A percentile compares a stretch with the other conserved stretches of the same genome.
Evolutionary conservation across 495 filamentous ascomycete species (phyloP).

Genomic region (Parachaetomium inaequale): DNA sequence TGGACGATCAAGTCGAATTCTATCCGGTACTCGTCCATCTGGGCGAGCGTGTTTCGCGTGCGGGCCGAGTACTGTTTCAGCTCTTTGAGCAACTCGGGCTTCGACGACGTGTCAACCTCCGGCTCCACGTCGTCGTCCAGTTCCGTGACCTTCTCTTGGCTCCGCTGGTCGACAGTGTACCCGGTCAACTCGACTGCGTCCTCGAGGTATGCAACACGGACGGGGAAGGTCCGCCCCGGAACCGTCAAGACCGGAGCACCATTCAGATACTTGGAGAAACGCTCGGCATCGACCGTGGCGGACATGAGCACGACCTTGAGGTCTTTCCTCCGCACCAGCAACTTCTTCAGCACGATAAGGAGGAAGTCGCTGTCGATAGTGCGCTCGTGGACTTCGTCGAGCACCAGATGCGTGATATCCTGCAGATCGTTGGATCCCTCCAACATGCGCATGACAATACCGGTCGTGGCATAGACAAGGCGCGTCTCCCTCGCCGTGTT

Average conservation of each 20-base stretch:
- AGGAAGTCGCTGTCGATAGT: conserved; percentile 96
- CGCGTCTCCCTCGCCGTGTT: conserved; percentile 75
- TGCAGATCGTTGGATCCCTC: conserved; percentile 79
- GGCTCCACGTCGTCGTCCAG: conserved; percentile 56
- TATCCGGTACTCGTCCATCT: conserved; percentile 82
- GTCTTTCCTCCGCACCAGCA: conserved; percentile 66
- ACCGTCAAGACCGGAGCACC: conserved; percentile 82
- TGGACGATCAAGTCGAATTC: conserved; percentile 77
- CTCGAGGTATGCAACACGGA: conserved; percentile 80
- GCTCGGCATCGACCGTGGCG: conserved; percentile 87
- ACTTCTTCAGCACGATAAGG: conserved; percentile 78
- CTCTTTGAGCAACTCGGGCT: conserved; percentile 47
- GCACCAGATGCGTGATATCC: conserved; percentile 86
- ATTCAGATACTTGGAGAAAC: conserved; percentile 82
- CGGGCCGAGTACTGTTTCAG: conserved; percentile 69
- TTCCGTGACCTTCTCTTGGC: conserved; percentile 45
- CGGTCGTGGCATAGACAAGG: conserved; percentile 80
- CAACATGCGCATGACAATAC: conserved; percentile 95
- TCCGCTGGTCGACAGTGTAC: conserved; percentile 56
- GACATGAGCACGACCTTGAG: conserved; percentile 90
- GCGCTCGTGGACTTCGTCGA: conserved; percentile 94
- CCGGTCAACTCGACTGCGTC: conserved; percentile 83
- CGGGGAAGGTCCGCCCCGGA: conserved; percentile 90
- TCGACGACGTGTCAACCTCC: conserved; percentile 43
- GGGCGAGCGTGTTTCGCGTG: conserved; percentile 67